Conservation (phyloP, 2,329 filamentous ascomycete genomes). For the Colletotrichum incanum region DNA sequence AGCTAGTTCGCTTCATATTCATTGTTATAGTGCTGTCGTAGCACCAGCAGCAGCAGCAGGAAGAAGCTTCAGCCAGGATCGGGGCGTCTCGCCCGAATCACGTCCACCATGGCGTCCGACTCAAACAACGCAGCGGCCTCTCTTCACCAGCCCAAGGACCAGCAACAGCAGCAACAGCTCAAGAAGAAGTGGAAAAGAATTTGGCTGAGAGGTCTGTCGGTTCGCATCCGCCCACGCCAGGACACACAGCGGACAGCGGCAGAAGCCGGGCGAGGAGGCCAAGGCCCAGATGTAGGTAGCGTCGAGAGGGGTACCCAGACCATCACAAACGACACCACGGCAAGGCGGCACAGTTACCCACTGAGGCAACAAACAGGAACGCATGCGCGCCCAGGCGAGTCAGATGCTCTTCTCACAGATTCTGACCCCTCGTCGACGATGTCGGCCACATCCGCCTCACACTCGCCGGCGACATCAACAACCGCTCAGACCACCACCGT, state of each 20-base stretch:
- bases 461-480: conserved; percentile 34
- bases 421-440: conserved; percentile 30
- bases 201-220: conserved; percentile 33
- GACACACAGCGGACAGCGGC: conserved; percentile 14
- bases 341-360: conserved; percentile 10
- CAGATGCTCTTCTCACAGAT: conserved; percentile 20
- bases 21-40: neutral
- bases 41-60: neutral
- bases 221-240: conserved; percentile 38
- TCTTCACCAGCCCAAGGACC: neutral
- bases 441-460: conserved; percentile 21
- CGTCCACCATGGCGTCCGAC: conserved; percentile 31
- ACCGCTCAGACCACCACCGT: conserved; percentile 37
- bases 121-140: conserved; percentile 14
- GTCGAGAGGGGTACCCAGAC: conserved; percentile 39
- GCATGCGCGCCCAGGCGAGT: conserved; percentile 27
- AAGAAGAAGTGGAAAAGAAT: conserved; percentile 39
- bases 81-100: conserved; percentile 29
- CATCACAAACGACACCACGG: neutral
- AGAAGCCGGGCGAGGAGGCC: neutral
- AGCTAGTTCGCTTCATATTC: neutral
- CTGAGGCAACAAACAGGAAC: conserved; percentile 28
- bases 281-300: neutral
- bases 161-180: conserved; percentile 28
- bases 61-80: conserved; percentile 11